Conservation (phyloP, 257 asterid genomes). For the Petunia secreta region DNA sequence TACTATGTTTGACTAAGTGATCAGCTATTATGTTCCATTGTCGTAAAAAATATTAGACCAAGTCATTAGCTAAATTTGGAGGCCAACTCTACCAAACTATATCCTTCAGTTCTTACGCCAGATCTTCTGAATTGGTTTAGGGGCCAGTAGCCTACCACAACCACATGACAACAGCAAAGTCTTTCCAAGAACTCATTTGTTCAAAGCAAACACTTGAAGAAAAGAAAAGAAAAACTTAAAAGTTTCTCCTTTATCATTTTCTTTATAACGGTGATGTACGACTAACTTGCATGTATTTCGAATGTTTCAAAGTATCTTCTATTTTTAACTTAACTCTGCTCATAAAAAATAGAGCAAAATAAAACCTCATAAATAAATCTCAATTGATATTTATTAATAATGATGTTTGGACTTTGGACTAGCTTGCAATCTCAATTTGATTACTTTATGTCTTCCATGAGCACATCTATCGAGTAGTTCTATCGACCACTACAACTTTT, state of each 20-base stretch:
- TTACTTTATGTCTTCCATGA: neutral
- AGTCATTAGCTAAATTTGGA: constrained; percentile 55
- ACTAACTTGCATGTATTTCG: neutral
- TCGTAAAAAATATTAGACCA: neutral
- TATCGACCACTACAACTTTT: neutral
- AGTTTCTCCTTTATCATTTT: neutral
- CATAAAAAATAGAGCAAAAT: neutral
- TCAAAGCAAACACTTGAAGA: neutral
- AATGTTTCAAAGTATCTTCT: neutral
- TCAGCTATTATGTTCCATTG: neutral
- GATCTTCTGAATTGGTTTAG: constrained; percentile 32
- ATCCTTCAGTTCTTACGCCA: constrained; percentile 29
- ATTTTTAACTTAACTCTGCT: too few relatives aligned
- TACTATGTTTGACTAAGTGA: neutral
- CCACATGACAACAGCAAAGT: constrained; percentile 42
- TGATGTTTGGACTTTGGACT: too few relatives aligned
- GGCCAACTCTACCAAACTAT: constrained; percentile 81
- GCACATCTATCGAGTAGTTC: neutral
- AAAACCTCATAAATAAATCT: neutral
- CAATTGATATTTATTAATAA: too few relatives aligned
- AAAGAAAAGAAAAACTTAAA: neutral
- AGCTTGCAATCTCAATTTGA: too few relatives aligned
- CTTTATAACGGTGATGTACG: neutral
- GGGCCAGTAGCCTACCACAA: constrained; percentile 84
- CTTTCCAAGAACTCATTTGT: constrained; percentile 20